Base-by-base conservation (phyloP, 2,329 filamentous ascomycete genomes). In the Penicillium hesseltinei region DNA sequence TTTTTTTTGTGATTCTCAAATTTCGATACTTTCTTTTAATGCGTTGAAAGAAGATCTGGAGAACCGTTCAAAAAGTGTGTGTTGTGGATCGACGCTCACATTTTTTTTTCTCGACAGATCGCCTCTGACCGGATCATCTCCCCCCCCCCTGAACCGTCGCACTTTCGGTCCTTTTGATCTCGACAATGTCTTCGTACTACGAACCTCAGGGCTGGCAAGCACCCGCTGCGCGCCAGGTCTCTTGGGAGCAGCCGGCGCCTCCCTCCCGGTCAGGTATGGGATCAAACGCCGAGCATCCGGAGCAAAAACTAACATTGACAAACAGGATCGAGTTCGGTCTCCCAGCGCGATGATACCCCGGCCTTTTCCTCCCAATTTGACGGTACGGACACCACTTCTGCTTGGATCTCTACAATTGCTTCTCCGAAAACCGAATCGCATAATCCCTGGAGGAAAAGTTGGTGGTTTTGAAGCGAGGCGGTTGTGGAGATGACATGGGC, bases 281-380 rank as follows among this genome's bases (percentile, higher is more conserved):
- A 56, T 39, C 45, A 38, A 40, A 58, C 10, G 42, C 57, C 9
- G 23, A 36, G 7, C 10, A 36, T 11, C 15, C 31, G 42, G 35
- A 42, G 44, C 36, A 42, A 47, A 52, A 46, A 56, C 54, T 62
- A 35, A 65, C 52, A 36, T 54, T 39, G 29, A 33, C 11, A 33
- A 48, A 11, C 51, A 91, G 89, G 89, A 77, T 85, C 89, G 61
- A 91, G 84, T 75, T 92, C 89, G 57, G 87, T 88, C 50, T 85
- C 86, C 64, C 84, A 87, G 54, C 85, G 86, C 68, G 90, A 93
- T 65, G 91, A 95, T 60, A 82, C 84, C 57, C 80, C 82, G 70
- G 91, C 92, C 58, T 96, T 96, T 74, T 86, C 86, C 66, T 88
- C 89, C 73, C 92, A 96, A 78, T 88, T 96, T 75, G 92, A 96